Conservation (phyloP, 768 basidiomycete genomes). For the Collybia nuda region DNA sequence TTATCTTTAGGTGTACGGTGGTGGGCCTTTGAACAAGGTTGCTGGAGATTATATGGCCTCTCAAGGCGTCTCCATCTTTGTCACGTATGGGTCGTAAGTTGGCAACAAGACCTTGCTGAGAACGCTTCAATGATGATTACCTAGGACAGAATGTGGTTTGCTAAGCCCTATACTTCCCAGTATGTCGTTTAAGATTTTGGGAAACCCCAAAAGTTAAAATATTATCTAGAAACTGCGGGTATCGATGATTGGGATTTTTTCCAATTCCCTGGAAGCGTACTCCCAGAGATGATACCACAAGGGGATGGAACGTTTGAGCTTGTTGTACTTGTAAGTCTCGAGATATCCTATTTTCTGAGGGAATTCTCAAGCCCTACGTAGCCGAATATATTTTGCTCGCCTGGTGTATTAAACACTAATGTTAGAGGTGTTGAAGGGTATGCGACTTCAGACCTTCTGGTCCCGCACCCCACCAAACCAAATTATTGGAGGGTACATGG, state of each 20-base stretch:
- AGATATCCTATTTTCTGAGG: conserved; percentile 24
- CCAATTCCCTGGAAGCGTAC: conserved; percentile 6
- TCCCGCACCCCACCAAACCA: conserved; percentile 39
- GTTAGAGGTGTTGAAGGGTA: conserved; percentile 34
- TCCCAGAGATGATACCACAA: conserved; percentile 25
- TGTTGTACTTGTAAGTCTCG: conserved; percentile 26
- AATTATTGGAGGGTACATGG: conserved; percentile 44
- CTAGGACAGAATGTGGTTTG: conserved; percentile 9
- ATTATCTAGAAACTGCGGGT: conserved; percentile 11
- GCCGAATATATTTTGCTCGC: too few relatives aligned
- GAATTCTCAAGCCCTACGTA: conserved; percentile 17
- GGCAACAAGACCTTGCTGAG: too few relatives aligned
- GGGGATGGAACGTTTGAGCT: conserved; percentile 28
- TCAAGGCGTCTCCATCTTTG: conserved; percentile 29
- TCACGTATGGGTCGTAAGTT: conserved; percentile 33
- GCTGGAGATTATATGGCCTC: conserved; percentile 30
- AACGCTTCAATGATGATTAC: neutral
- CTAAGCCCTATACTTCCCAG: conserved; percentile 12
- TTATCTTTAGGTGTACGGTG: conserved; percentile 28
- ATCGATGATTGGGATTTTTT: conserved; percentile 12
- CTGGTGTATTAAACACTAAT: conserved; percentile 16
- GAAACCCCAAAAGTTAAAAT: too few relatives aligned
- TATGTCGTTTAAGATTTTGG: neutral
- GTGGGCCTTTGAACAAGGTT: conserved; percentile 36
- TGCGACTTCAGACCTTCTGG: conserved; percentile 41